Evolutionary conservation across 768 basidiomycete species (phyloP).

Genomic region (Auricularia cornea): DNA sequence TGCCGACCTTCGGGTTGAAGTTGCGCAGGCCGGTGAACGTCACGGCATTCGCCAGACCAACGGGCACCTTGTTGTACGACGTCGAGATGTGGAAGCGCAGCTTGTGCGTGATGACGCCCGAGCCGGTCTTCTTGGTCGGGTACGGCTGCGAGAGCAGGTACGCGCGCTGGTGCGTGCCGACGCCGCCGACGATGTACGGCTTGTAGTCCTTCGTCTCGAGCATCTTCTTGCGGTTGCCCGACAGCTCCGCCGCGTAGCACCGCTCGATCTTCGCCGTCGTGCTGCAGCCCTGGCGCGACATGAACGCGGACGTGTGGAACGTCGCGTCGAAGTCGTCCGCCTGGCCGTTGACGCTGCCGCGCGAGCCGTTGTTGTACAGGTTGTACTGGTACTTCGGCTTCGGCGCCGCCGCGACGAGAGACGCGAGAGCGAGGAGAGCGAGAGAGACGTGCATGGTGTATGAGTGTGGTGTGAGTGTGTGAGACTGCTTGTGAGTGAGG

Average conservation of each 20-base stretch:
- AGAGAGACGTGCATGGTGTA: no score
- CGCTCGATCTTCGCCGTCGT: not conserved
- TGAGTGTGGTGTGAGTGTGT: no score
- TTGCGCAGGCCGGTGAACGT: not conserved
- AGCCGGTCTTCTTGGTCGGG: not conserved
- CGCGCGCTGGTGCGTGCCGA: not conserved
- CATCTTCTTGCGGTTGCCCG: not conserved
- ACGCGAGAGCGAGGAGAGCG: no score
- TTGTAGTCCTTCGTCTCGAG: not conserved
- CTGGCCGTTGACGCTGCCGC: not conserved
- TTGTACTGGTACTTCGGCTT: not conserved
- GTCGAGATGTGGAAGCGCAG: not conserved
- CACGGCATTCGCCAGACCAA: not conserved
- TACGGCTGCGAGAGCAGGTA: not conserved
- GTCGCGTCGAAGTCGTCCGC: not conserved
- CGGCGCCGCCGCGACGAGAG: no score
- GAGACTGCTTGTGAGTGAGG: no score
- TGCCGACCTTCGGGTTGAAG: not conserved
- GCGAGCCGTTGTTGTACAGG: not conserved
- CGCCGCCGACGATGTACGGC: not conserved
- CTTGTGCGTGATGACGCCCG: not conserved
- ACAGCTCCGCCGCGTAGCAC: not conserved
- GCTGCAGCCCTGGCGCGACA: not conserved
- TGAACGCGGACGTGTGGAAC: not conserved
- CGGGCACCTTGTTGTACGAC: not conserved